Percentiles rank a stretch among this genome's conserved stretches.
phyloP scores from a whole-genome alignment of 192 early-diverging fungal species.

The Backusella macrospora region DNA sequence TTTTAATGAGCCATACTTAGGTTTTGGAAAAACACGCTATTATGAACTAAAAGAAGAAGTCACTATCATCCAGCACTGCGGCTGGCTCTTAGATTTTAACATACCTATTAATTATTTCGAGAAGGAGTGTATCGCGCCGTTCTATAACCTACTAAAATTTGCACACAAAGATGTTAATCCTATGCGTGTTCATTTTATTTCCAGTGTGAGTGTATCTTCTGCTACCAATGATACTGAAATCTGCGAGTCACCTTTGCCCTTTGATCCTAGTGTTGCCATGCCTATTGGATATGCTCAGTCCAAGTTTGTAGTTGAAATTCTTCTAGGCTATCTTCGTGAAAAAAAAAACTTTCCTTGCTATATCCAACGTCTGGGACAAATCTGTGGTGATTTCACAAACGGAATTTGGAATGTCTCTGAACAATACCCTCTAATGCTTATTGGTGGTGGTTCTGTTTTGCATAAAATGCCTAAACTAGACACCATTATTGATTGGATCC shows the following conservation, averaged over 20 bases:
- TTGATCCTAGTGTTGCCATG: constrained; percentile 18
- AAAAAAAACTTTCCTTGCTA: constrained; percentile 27
- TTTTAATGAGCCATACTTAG: constrained; percentile 26
- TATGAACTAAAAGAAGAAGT: constrained; percentile 26
- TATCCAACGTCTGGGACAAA: constrained; percentile 38
- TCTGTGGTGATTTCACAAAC: constrained; percentile 27
- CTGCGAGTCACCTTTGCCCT: constrained; percentile 18
- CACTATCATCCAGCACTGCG: constrained; percentile 38
- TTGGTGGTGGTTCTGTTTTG: constrained; percentile 30
- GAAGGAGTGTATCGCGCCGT: constrained; percentile 28
- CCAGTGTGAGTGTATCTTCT: constrained; percentile 33
- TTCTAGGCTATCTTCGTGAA: constrained; percentile 18
- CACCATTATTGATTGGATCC: constrained; percentile 32
- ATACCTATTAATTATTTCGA: constrained; percentile 35
- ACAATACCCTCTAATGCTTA: constrained; percentile 30
- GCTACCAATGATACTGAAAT: neutral
- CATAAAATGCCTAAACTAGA: constrained; percentile 27
- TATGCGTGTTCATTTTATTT: constrained; percentile 36
- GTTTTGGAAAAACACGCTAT: constrained; percentile 25
- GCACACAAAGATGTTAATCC: constrained; percentile 8
- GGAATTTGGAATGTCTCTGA: constrained; percentile 39
- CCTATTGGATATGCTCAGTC: constrained; percentile 39
- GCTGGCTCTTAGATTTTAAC: constrained; percentile 43
- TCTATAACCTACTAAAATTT: constrained; percentile 31
- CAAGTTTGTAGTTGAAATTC: constrained; percentile 35